Percentiles rank a stretch among this genome's conserved stretches.
Conservation (phyloP, 345 rosid species). For the Citrus australasica region DNA sequence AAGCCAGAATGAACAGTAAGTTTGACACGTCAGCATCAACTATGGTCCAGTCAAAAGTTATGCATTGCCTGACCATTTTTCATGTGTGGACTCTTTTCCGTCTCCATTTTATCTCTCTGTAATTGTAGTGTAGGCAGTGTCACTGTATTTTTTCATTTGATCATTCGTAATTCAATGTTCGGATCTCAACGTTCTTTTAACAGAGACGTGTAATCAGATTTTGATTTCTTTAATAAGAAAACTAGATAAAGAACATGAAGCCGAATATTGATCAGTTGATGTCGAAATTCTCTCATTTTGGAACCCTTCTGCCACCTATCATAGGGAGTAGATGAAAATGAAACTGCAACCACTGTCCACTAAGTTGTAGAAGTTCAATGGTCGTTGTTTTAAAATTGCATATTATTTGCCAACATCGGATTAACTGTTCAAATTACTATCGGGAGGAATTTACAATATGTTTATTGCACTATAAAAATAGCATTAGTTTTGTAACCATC, state of each 20-base stretch:
- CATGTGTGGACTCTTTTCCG: neutral
- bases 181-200: too few species aligned
- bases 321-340: neutral
- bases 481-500: neutral
- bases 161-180: too few species aligned
- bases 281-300: neutral
- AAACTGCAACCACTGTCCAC: neutral
- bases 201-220: neutral
- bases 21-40: conserved; percentile 29
- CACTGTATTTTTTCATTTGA: too few species aligned
- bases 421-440: neutral
- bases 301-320: neutral
- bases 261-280: neutral
- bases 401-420: neutral
- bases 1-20: neutral
- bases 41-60: neutral
- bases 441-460: neutral
- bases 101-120: too few species aligned
- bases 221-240: neutral
- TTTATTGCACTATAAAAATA: neutral
- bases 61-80: neutral
- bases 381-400: neutral
- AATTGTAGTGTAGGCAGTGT: too few species aligned
- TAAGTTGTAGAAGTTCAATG: neutral
- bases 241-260: neutral